Base-by-base conservation (phyloP, 2,329 filamentous ascomycete genomes). In the Coleophoma cylindrospora region DNA sequence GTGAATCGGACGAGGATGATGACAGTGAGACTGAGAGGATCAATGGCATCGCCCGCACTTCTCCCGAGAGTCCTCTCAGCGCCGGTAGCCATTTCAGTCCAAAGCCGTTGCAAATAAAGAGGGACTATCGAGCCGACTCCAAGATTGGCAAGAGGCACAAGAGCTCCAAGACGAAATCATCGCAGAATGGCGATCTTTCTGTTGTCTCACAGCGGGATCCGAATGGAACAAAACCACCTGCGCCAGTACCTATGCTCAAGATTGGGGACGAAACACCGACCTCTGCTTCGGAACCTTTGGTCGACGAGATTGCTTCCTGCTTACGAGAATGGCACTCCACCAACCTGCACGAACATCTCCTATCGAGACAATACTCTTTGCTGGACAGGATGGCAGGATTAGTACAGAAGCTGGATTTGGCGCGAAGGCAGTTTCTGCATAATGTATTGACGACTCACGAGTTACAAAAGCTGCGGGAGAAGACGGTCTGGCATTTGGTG, bases 301-400 rank as follows among this genome's bases (percentile, higher is more conserved):
- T 99, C 21, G 94, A 99, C 69, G 94, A 99, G 68, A 97, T 99
- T 61, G 91, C 94, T 13, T 96, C 91, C 3, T 99, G 94, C 66
- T 72, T 99, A 55, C 83, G 94, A 60, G 94, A 99, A 77, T 99
- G 94, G 95, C 92, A 99, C 71, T 95, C 94, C 17, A 96, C 91
- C 15, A 95, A 96, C 64, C 77, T 99, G 14, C 95, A 99, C 70
- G 90, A 95, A 65, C 76, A 97, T 21, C 78, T 99, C 1, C 79
- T 99, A 9, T 83, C 84, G 17, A 81, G 90, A 53, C 84, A 91
- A 65, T 99, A 99, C 69, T 73, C 79, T 45, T 80, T 85, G 49
- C 74, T 99, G 49, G 90, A 95, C 61, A 83, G 86, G 55, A 83
- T 97, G 65, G 88, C 90, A 1, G 79, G 80, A 50, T 77, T 97